Conservation (phyloP, 2,329 filamentous ascomycete genomes). For the Colletotrichum sansevieriae region DNA sequence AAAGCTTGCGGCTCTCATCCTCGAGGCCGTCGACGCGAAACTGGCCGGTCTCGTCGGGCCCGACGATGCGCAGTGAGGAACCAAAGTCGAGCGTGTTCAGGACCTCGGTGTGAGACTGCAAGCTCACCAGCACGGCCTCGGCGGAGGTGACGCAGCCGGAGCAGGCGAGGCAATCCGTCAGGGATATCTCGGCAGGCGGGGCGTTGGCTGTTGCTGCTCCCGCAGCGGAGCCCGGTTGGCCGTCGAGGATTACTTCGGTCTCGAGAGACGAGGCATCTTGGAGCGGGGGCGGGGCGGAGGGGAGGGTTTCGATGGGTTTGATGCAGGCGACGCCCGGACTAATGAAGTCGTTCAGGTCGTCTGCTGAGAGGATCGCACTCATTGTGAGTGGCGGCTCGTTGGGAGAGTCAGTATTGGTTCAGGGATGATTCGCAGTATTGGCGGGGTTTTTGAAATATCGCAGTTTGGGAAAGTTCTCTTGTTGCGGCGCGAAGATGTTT, state of each 20-base stretch:
- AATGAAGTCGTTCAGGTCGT: slow-evolving; percentile 99
- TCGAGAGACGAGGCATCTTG: slow-evolving; percentile 54
- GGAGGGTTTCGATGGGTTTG: slow-evolving; percentile 94
- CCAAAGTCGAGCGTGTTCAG: slow-evolving; percentile 82
- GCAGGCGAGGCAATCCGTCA: slow-evolving; percentile 97
- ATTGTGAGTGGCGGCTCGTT: slow-evolving; percentile 63
- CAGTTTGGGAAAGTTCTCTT: slow-evolving; percentile 9
- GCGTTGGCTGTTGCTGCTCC: slow-evolving; percentile 63
- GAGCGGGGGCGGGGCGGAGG: slow-evolving; percentile 66
- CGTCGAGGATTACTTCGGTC: slow-evolving; percentile 95
- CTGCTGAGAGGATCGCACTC: slow-evolving; percentile 96
- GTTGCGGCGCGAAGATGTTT: not conserved
- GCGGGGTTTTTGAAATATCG: slow-evolving; percentile 1
- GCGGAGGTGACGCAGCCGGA: slow-evolving; percentile 98
- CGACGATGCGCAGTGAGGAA: slow-evolving; percentile 60
- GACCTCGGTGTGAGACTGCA: slow-evolving; percentile 95
- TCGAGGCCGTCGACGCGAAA: slow-evolving; percentile 65
- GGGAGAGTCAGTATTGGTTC: not conserved
- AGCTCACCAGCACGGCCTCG: slow-evolving; percentile 93
- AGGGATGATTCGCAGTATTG: not conserved
- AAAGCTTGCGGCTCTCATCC: slow-evolving; percentile 76
- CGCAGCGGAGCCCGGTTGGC: slow-evolving; percentile 69
- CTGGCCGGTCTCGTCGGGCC: slow-evolving; percentile 49
- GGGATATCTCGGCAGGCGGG: slow-evolving; percentile 90
- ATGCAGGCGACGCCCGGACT: slow-evolving; percentile 97